Evolutionary conservation across 2,329 filamentous ascomycete species (phyloP).

Genomic region (Colletotrichum sp.): DNA sequence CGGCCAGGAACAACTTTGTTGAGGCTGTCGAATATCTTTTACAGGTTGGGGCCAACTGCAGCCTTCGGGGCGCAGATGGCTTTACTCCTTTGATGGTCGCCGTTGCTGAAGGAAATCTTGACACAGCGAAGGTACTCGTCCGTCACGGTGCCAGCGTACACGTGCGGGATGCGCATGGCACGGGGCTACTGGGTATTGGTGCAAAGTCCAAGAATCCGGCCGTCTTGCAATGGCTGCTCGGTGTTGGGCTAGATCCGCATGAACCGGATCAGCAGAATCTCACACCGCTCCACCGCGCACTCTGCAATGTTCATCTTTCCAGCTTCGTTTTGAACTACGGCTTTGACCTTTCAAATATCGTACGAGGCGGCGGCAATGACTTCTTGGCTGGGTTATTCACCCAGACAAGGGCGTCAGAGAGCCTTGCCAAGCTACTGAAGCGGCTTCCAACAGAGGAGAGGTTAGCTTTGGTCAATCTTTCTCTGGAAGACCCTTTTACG

Average conservation of each 20-base stretch:
- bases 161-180: not conserved
- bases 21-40: not conserved
- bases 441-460: not conserved
- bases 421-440: not conserved
- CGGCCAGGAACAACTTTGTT: not conserved
- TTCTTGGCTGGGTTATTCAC: not conserved
- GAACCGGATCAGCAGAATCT: conserved; percentile 2
- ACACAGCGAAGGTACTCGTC: conserved; percentile 32
- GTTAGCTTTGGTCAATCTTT: not conserved
- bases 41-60: not conserved
- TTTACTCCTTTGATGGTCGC: not conserved
- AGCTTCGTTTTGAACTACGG: not conserved
- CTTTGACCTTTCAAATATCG: conserved; percentile 12
- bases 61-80: not conserved
- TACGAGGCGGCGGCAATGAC: not conserved
- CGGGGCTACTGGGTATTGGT: not conserved
- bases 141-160: conserved; percentile 29
- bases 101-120: conserved; percentile 15
- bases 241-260: conserved; percentile 16
- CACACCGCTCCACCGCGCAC: not conserved
- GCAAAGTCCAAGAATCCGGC: conserved; percentile 3
- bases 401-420: not conserved
- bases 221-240: conserved; percentile 15
- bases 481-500: not conserved
- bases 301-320: not conserved